Evolutionary conservation across 495 filamentous ascomycete genomes (phyloP), one percentile per base, ranked within the genome.

Genomic region (Penicillium lividum): DNA sequence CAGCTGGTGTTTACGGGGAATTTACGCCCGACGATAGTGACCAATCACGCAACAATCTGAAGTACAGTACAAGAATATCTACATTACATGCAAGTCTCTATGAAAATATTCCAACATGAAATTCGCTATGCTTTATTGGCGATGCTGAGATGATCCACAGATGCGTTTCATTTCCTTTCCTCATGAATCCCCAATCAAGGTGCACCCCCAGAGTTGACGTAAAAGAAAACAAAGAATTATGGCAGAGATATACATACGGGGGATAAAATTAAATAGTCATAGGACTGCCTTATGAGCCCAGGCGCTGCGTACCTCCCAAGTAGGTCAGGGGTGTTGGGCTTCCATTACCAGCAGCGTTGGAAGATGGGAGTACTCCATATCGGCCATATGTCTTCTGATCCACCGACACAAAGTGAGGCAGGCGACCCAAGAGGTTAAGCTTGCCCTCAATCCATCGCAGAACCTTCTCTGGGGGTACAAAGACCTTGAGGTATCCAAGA

Each of bases 301-400:
- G 73, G 56, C 88, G 77, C 67, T 92, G 88, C n/a, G 74, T 74
- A 10, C 77, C 74, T 9, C 83, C 87, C 44, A 85, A 68, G 59
- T 84, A 82, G 48, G 77, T 82, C 74, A 88, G 72, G 0, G 84
- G 78, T n/a, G 81, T 76, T 50, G 72, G 69, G 40, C 51, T 65
- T 29, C 43, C 69, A 67, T 48, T 80, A 81, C n/a, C 61, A 68
- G 62, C 60, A 5, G 68, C 44, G 22, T 68, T 78, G 30, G 76
- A 78, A 0, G 84, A 84, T 2, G 92, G 92, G 22, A 97, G 75
- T 16, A 97, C 90, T 0, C 92, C 92, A 67, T 93, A 96, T 48
- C 92, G 82, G n/a, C 92, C 92, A 66, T 91, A 95, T n/a, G 89
- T 95, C 82, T 95, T 96, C 69, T 96, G 92, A 66, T 97, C 92